Base-by-base conservation (phyloP, 2,329 filamentous ascomycete genomes). In the Verticillium klebahnii region DNA sequence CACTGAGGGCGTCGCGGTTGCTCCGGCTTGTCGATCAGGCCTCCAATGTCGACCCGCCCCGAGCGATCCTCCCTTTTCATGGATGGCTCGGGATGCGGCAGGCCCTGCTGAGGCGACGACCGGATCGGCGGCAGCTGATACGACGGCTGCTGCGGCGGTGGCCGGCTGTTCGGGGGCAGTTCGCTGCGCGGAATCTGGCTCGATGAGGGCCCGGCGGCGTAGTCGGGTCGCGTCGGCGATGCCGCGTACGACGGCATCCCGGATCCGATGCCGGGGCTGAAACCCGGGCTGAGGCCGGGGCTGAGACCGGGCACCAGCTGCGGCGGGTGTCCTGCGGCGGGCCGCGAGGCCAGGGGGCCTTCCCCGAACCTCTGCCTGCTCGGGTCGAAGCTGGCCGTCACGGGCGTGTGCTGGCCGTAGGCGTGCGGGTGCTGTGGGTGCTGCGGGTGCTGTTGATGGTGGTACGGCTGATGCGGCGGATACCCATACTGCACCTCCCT, bases 11-110 rank as follows among this genome's bases (percentile, higher is more conserved):
- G 68, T 64, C 65, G 71, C 57, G 66, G 71, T 40, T 65, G 77
- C 67, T 81, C 81, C 29, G 82, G 80, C 72, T 80, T 84, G 66
- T 86, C 86, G 68, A 90, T 84, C 69, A 86, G 77, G 2, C 85
- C 85, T 12, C 81, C 83, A 64, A 89, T 88, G 67, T 86, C 85
- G 57, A 88, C 81, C 17, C 86, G 80, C 40, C 78, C 73, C 19
- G 78, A 74, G 32, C 83, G 79, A 61, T 85, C 83, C 61, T 84
- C 82, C 54, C 80, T 77, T 60, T 71, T 69, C 72, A 77, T 78
- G 31, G 65, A 64, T 32, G 70, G 69, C 31, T 69, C 66, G 23
- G 67, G 58, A 52, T 64, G 71, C 17, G 61, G 62, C 6, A 54
- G 59, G 25, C 62, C 58, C 45, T 68, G 70, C 8, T 76, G 72